Evolutionary conservation across 805 yeast genomes (phyloP), one percentile per base, ranked within the genome.

Genomic region (Kodamaea kaohsiungensis): DNA sequence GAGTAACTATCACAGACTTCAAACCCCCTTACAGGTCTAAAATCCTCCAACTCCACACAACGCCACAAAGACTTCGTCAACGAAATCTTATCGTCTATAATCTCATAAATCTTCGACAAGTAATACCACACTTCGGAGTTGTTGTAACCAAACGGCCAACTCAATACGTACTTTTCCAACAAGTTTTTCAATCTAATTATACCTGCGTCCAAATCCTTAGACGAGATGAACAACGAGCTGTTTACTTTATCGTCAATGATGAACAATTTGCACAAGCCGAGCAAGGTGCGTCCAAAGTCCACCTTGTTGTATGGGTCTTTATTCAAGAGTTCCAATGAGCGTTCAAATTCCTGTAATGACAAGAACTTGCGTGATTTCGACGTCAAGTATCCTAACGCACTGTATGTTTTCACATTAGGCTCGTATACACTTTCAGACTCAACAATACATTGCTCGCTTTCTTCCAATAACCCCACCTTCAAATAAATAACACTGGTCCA

Each of bases 81-180:
- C 17, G 74, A 68, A 9, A 67, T 56, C 56, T 77, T 77, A 55
- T 86, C 88, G 46, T 81, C 84, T 48, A 80, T 70, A 22, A 64
- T 72, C 57, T 86, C 91, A 65, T 87, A 87, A 18, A 88, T 78
- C 58, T 77, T 69, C 1, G 90, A 81, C 54, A 89, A 72, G 53
- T 80, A 79, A 80, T 83, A 86, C 88, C 92, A 87, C 10, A 87
- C 76, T 66, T 90, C 96, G 2, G 77, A 58, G 48, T 63, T 63
- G 57, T 76, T 78, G 59, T 61, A 61, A 7, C 77, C 80, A 49
- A 61, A 63, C 35, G 79, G 80, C 72, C 78, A 71, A 51, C 72
- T 64, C 37, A 68, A 63, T 10, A 75, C 59, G 53, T 62, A 62
- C 40, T 61, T 60, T 57, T 80, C 83, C 51, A 81, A 65, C 53